Evolutionary conservation across 169 alveolate species (phyloP), one percentile per base, ranked within the genome.

Genomic region (Cryptosporidium canis): DNA sequence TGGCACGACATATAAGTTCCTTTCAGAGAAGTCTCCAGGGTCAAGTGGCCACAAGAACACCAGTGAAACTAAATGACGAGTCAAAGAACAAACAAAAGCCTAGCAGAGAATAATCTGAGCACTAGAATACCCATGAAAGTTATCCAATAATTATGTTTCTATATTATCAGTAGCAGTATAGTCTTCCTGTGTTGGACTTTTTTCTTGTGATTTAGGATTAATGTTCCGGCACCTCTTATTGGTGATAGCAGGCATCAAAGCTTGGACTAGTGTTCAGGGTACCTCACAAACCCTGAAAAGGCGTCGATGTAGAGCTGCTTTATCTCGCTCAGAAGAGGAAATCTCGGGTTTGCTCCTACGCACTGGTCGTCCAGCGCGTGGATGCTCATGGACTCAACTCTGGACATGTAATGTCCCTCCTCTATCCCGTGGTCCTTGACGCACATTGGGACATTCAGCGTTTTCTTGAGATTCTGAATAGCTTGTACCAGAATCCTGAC

Each of bases 311-410:
- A 66, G 5, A 83, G 56, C 31, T 56, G 77, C 53, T 67, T 83
- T 8, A 83, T 64, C 83, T 83, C 91, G 7, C 27, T 44, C n/a
- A 83, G 43, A 35, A 83, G 63, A 9, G 91, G 91, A 44, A 67
- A 83, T 29, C 91, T 61, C 16, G 91, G 91, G 51, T 83, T 83
- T 3, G 91, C 83, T 4, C 91, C 91, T 3, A 71, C 71, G 45
- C 91, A 83, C 63, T 83, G 91, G 29, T 83, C 91, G 47, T 83
- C 91, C 35, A 83, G 55, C 8, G 91, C 91, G 39, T 71, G 64
- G 31, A 66, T 8, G 21, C 67, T 64, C 91, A 83, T 83, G 8
- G 66, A 41, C n/a, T 83, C 91, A 12, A 83, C 18, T 35, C 82
- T 71, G 21, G 85, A 67, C 85, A 66, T 66, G 43, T 66, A 83